Conservation (phyloP, 805 yeast species). For the Nakazawaea ernobii region DNA sequence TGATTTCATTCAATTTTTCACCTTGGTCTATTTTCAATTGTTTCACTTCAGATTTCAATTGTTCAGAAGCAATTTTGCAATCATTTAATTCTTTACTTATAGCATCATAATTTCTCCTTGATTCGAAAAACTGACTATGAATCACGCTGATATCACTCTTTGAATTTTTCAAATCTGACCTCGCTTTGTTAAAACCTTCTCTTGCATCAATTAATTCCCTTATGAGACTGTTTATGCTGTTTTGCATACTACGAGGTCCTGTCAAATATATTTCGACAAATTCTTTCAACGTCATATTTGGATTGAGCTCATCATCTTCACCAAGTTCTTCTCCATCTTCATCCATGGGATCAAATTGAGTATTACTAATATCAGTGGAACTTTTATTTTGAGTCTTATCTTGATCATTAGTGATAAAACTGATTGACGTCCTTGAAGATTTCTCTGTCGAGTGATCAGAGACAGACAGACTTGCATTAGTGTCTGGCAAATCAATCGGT, state of each 20-base stretch:
- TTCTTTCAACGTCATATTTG: slow-evolving; percentile 4
- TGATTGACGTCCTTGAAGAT: slow-evolving; percentile 9
- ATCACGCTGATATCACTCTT: neutral
- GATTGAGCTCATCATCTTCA: neutral
- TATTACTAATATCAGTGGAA: too few relatives aligned
- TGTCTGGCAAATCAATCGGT: too few relatives aligned
- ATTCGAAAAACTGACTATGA: neutral
- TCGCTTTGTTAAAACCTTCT: neutral
- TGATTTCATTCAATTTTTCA: slow-evolving; percentile 2
- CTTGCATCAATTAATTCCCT: slow-evolving; percentile 1
- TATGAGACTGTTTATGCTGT: neutral
- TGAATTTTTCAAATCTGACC: neutral
- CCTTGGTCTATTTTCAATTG: slow-evolving; percentile 1
- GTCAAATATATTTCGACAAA: slow-evolving; percentile 1
- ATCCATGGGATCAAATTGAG: neutral
- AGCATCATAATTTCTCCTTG: slow-evolving; percentile 1
- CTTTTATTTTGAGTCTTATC: neutral
- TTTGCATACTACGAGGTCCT: neutral
- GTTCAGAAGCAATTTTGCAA: neutral
- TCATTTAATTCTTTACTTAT: slow-evolving; percentile 5
- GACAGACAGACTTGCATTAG: neutral
- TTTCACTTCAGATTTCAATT: slow-evolving; percentile 1
- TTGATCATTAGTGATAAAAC: slow-evolving; percentile 9
- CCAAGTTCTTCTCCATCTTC: neutral
- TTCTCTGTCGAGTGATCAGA: neutral